Percentiles rank a stretch among this genome's conserved stretches.
phyloP scores from a whole-genome alignment of 345 rosid species.

The Syzygium grande region DNA sequence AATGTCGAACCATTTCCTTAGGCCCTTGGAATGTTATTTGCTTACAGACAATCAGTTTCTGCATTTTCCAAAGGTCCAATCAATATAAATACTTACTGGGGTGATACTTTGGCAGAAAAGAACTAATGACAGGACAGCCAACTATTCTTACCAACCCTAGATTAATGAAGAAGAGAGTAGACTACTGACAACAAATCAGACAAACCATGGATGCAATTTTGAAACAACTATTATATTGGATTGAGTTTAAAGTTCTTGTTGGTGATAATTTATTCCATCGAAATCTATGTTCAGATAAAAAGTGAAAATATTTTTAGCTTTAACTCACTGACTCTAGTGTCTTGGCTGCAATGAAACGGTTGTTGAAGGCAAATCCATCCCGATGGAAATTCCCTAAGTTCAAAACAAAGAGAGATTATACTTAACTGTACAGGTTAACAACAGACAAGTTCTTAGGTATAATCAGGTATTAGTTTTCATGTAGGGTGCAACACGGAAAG shows the following conservation, averaged over 20 bases:
- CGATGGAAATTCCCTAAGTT: not conserved
- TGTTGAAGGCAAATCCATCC: slow-evolving; percentile 64
- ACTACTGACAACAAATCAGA: not conserved
- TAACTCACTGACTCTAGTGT: slow-evolving; percentile 42
- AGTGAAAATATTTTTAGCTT: no score
- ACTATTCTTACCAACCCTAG: not conserved
- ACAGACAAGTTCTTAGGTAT: no score
- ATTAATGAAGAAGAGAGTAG: not conserved
- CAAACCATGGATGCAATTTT: not conserved
- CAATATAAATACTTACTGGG: not conserved
- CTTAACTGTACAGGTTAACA: not conserved
- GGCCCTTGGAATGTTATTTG: no score
- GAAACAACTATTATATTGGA: not conserved
- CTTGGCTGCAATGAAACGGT: slow-evolving; percentile 41
- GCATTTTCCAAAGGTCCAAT: no score
- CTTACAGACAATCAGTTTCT: no score
- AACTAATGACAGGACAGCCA: not conserved
- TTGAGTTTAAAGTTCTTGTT: not conserved
- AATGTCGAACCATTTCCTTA: no score
- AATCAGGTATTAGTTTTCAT: not conserved
- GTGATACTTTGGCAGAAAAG: not conserved
- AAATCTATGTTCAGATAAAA: no score
- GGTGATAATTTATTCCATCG: not conserved
- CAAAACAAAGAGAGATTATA: not conserved
- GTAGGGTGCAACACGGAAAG: not conserved